phyloP scores from a whole-genome alignment of 2,329 filamentous ascomycete species.

The Penicillium sp. region DNA sequence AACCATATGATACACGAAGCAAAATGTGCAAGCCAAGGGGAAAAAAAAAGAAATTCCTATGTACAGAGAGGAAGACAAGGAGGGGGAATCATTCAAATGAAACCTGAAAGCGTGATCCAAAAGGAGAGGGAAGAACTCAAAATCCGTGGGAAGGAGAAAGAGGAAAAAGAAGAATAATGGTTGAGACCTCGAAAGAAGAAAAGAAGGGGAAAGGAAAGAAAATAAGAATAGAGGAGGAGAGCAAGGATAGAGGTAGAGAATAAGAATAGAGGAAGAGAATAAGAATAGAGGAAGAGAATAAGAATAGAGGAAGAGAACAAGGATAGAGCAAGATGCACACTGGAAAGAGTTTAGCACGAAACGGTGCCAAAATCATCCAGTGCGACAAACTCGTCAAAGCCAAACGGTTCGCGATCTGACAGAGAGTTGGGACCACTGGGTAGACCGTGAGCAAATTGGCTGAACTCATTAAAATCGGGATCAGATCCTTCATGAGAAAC shows the following conservation, averaged over 20 bases:
- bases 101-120: too few species aligned
- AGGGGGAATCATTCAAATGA: too few species aligned
- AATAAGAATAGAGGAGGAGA: slow-evolving; percentile 12
- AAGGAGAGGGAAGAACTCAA: not conserved
- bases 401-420: slow-evolving; percentile 23
- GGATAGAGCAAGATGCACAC: not conserved
- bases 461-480: slow-evolving; percentile 30
- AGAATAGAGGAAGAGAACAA: slow-evolving; percentile 14
- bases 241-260: too few species aligned
- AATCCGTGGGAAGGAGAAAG: too few species aligned
- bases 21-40: too few species aligned
- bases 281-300: slow-evolving; percentile 8
- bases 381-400: slow-evolving; percentile 29
- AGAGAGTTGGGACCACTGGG: slow-evolving; percentile 16
- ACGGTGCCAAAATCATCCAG: slow-evolving; percentile 29
- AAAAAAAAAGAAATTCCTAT: too few species aligned
- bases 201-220: too few species aligned
- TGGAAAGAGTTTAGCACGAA: slow-evolving; percentile 14
- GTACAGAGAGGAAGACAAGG: too few species aligned
- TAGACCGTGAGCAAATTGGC: slow-evolving; percentile 27
- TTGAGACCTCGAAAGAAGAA: too few species aligned
- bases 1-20: too few species aligned
- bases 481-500: slow-evolving; percentile 26
- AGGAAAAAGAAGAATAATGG: too few species aligned
- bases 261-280: not conserved